Base-by-base conservation (phyloP, 805 yeast genomes). In the Hanseniaspora meyeri region DNA sequence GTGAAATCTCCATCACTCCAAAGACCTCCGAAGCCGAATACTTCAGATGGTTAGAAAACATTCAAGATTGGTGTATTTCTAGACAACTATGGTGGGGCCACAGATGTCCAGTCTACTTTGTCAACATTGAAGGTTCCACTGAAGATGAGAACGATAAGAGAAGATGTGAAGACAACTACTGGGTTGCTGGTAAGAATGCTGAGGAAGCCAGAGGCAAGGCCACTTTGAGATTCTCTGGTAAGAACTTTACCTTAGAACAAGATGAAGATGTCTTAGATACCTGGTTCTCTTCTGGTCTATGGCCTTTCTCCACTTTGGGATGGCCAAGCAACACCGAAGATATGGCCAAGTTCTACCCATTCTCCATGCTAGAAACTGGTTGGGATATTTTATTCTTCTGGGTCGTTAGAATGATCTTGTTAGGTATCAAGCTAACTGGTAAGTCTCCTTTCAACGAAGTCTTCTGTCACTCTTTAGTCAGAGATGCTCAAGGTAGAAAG, bases 301-400 rank as follows among this genome's bases (percentile, higher is more conserved):
- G 97, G 97, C 97, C 98, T 59, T 83, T 93, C 68, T 84, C 96
- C 53, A 93, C 96, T 58, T 74, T 93, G 62, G 97, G 97, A 49
- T 93, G 97, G 97, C 98, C 98, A 66, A 73, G 82, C 59, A 73
- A 79, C 67, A 78, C 90, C 55, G 65, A 70, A 53, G 98, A 93
- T 68, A 71, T 88, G 78, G 77, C 80, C 64, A 72, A 72, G 53
- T 93, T 87, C 73, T 84, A 81, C 67, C 97, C 98, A 63, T 84
- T 89, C 83, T 83, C 95, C 31, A 76, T 93, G 85, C 76, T 93
- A 66, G 98, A 93, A 74, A 93, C 98, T 52, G 98, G 98, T 64
- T 93, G 98, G 98, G 98, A 91, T 76, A 91, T 91, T 68, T 77
- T 93, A 68, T 93, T 93, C 81, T 93, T 93, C 85, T 93, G 98